These are phyloP conservation scores for Boletus sp. DNA, from an alignment of 768 basidiomycete species.

Conservation along the genomic window DNA sequence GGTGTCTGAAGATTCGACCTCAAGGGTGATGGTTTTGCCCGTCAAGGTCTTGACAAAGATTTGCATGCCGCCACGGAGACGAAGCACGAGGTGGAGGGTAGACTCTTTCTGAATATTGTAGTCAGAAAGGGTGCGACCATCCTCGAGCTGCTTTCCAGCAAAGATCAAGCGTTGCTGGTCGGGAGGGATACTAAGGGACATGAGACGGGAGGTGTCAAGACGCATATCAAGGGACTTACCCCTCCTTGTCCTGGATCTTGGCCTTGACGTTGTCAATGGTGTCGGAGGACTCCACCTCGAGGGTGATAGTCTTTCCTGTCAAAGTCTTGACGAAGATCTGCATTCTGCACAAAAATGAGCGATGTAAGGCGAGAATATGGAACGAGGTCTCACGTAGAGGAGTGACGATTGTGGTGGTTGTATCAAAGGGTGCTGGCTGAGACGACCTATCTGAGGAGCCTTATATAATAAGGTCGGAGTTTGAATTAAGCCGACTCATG, in stretches of 20 bases:
- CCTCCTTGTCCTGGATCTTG: conserved; percentile 75
- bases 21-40: conserved; percentile 90
- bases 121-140: conserved; percentile 85
- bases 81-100: conserved; percentile 83
- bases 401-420: neutral
- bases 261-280: conserved; percentile 29
- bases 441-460: neutral
- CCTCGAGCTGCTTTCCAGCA: conserved; percentile 93
- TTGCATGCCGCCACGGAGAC: conserved; percentile 90
- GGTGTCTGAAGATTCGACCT: conserved; percentile 84
- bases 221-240: conserved; percentile 20
- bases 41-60: conserved; percentile 83
- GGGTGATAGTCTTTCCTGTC: conserved; percentile 78
- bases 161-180: conserved; percentile 97
- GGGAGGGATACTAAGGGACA: conserved; percentile 58
- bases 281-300: conserved; percentile 29
- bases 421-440: neutral
- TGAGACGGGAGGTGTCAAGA: neutral
- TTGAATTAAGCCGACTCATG: conserved; percentile 16
- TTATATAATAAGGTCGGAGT: conserved; percentile 23
- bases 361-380: neutral
- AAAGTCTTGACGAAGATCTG: conserved; percentile 87
- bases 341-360: conserved; percentile 14
- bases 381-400: conserved; percentile 1
- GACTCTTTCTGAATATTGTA: conserved; percentile 97